phyloP scores from a whole-genome alignment of 257 asterid genomes.

The Misopates orontium region DNA sequence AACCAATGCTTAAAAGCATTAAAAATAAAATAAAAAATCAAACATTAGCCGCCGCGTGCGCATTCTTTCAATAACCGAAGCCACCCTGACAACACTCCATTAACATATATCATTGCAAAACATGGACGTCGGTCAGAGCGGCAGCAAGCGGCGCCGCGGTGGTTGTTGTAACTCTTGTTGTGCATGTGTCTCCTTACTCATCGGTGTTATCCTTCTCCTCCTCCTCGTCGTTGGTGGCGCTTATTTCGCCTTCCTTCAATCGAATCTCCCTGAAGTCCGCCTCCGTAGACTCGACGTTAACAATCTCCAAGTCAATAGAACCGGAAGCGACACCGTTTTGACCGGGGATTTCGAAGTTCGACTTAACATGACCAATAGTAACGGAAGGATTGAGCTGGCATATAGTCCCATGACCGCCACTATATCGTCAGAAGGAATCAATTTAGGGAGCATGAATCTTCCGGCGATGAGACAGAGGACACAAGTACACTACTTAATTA shows the following conservation, averaged over 20 bases:
- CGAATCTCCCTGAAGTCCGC: constrained; percentile 42
- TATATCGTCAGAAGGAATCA: constrained; percentile 27
- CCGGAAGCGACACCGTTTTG: constrained; percentile 16
- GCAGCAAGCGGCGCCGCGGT: no score
- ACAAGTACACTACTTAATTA: not conserved
- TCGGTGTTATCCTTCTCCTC: constrained; percentile 30
- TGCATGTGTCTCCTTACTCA: constrained; percentile 27
- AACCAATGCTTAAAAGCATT: no score
- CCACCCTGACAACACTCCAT: no score
- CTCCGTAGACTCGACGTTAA: constrained; percentile 37
- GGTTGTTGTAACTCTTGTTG: constrained; percentile 32
- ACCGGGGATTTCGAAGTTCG: constrained; percentile 21
- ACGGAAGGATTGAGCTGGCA: constrained; percentile 24
- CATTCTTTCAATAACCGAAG: no score
- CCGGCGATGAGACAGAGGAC: constrained; percentile 33
- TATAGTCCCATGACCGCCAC: constrained; percentile 35
- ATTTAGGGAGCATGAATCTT: constrained; percentile 23
- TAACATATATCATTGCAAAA: no score
- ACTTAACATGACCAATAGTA: constrained; percentile 38
- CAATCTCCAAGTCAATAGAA: constrained; percentile 5
- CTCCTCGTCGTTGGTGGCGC: constrained; percentile 32
- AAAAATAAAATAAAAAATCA: no score
- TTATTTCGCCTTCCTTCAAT: constrained; percentile 37
- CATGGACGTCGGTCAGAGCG: no score
- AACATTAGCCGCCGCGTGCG: no score